A percentile compares a stretch with the other conserved stretches of the same genome.
phyloP scores from a whole-genome alignment of 345 rosid species.

The Corymbia maculata region DNA sequence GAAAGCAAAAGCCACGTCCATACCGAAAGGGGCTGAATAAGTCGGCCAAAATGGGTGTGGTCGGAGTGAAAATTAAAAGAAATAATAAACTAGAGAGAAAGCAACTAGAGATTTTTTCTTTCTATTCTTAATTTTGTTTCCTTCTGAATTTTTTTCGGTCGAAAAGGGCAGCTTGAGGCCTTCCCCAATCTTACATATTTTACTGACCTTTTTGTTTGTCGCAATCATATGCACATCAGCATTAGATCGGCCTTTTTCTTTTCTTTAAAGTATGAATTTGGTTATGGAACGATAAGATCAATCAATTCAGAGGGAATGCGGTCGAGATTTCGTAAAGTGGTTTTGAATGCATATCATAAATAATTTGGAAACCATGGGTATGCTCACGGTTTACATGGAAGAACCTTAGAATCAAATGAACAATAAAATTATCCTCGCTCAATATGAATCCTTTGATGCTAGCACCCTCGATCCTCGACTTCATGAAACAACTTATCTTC shows the following conservation, averaged over 20 bases:
- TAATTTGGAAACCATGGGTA: not conserved
- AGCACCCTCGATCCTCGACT: not conserved
- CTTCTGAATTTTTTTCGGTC: not conserved
- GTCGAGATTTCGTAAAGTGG: not conserved
- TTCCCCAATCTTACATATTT: rapidly evolving
- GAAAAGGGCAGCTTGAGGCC: not conserved
- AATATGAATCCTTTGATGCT: not conserved
- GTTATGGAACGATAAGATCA: not conserved
- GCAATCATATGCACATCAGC: not conserved
- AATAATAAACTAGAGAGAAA: not conserved
- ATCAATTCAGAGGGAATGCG: not conserved
- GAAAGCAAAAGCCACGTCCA: not conserved
- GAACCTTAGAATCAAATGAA: not conserved
- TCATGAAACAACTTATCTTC: not conserved
- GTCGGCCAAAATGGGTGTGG: not conserved
- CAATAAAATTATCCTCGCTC: not conserved
- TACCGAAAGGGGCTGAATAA: not conserved
- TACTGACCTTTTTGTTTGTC: not conserved
- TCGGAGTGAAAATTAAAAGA: not conserved
- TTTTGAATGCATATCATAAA: not conserved
- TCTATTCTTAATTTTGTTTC: not conserved
- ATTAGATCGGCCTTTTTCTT: not conserved
- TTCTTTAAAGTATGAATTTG: not conserved
- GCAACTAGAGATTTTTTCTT: not conserved
- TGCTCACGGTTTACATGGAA: not conserved